Percentiles rank a stretch among this genome's conserved stretches.
Conservation (phyloP, 2,329 filamentous ascomycete species). For the Arthrobotrys iridis region DNA sequence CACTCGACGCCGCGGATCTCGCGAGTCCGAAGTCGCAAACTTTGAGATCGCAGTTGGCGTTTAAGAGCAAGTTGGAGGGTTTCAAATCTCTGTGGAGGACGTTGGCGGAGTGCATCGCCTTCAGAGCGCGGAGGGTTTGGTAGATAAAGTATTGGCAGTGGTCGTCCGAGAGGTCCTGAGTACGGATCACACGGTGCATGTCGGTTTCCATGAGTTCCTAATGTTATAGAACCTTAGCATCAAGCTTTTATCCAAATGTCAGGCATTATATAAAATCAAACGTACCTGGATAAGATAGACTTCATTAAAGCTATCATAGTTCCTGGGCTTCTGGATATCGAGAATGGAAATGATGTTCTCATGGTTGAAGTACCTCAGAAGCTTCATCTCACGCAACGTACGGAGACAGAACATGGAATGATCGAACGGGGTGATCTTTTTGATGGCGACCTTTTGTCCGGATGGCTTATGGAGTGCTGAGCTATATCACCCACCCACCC, state of each 20-base stretch:
- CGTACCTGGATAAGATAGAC: slow-evolving; percentile 97
- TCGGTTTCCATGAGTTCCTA: slow-evolving; percentile 99
- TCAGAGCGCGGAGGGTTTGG: slow-evolving; percentile 94
- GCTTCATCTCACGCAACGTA: slow-evolving; percentile 98
- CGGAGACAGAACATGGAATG: slow-evolving; percentile 98
- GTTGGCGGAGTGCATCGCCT: slow-evolving; percentile 99
- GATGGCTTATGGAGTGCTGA: slow-evolving; percentile 98
- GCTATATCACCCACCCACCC: slow-evolving; percentile 64
- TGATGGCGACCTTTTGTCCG: slow-evolving; percentile 98
- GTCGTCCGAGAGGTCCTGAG: slow-evolving; percentile 97
- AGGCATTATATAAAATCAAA: not conserved
- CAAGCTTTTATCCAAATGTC: slow-evolving; percentile 4
- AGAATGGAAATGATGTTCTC: slow-evolving; percentile 99
- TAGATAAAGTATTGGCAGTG: slow-evolving; percentile 99
- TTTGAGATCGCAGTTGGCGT: slow-evolving; percentile 98
- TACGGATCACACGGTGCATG: slow-evolving; percentile 98
- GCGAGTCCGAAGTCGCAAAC: slow-evolving; percentile 98
- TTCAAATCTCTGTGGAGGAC: slow-evolving; percentile 97
- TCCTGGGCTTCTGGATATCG: slow-evolving; percentile 97
- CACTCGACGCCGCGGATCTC: slow-evolving; percentile 92
- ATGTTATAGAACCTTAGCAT: slow-evolving; percentile 8
- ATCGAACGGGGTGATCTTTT: slow-evolving; percentile 99
- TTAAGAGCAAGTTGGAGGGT: slow-evolving; percentile 94
- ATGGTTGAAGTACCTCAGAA: slow-evolving; percentile 98
- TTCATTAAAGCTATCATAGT: slow-evolving; percentile 95